Evolutionary conservation across 148 eudicot species (phyloP), one percentile per base, ranked within the genome.

Genomic region (Vaccinium macrocarpon): DNA sequence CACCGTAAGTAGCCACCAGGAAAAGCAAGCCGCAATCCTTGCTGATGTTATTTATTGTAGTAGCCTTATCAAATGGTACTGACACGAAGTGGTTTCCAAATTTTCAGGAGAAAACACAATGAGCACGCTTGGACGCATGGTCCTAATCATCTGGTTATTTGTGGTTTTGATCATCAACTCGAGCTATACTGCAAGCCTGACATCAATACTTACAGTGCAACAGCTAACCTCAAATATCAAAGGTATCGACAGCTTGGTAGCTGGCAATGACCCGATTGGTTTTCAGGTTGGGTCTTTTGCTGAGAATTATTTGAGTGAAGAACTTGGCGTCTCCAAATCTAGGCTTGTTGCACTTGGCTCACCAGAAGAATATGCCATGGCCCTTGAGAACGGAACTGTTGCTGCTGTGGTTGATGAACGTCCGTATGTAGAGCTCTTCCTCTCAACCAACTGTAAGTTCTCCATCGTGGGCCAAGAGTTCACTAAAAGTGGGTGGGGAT

Each of bases 171-270:
- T 96, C 76, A 92, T 96, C 50, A 92, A 88, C 87, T 92, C 95
- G 70, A 94, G 99, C 90, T 96, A 96, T 87, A 94, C 98, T 50
- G 98, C 99, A 42, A 96, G 98, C 91, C 86, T 96, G 89, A 92
- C 97, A 35, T 96, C 99, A 32, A 91, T 92, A 81, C 97, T 96
- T 68, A 93, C 98, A 1, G 98, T 91, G 42, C 93, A 94, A 84
- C 99, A 93, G 82, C 91, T 96, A 55, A 79, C 93, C 42, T 91
- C 93, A 27, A 84, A 91, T 49, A 93, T 96, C 13, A 88, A 81
- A 84, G 99, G 98, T 55, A 91, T 96, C 21, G 96, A 96, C 66
- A 87, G 93, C 59, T 85, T 96, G 91, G 88, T 88, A 35, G 78
- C 90, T 51, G 89, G 95, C 86, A 84, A 83, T 23, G 91, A 52